phyloP scores from a whole-genome alignment of 352 stramenopile genomes.

The Saprolegnia parasitica region DNA sequence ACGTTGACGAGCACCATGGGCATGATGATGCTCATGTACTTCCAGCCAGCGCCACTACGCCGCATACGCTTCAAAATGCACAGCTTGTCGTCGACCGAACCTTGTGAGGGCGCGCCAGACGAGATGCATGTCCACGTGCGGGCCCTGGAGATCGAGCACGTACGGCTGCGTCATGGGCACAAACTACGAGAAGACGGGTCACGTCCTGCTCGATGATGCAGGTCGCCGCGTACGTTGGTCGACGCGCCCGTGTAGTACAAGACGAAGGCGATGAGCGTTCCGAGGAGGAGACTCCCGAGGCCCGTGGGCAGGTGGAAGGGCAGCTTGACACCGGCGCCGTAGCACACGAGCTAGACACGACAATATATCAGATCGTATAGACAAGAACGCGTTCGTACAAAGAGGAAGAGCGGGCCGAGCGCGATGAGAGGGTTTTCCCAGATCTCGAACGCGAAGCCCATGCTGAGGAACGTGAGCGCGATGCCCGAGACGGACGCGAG shows the following conservation, averaged over 20 bases:
- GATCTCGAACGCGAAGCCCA: constrained; percentile 45
- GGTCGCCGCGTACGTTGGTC: constrained; percentile 28
- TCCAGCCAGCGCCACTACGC: constrained; percentile 35
- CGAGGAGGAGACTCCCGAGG: constrained; percentile 36
- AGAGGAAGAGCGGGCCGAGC: constrained; percentile 37
- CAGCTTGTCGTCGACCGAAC: constrained; percentile 13
- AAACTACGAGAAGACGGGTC: constrained; percentile 25
- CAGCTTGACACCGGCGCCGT: constrained; percentile 40
- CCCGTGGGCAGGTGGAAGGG: constrained; percentile 40
- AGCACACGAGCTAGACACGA: constrained; percentile 41
- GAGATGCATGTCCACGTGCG: constrained; percentile 30
- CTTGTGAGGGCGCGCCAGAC: constrained; percentile 34
- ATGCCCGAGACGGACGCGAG: constrained; percentile 41
- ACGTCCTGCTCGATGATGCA: neutral
- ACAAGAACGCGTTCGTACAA: constrained; percentile 27
- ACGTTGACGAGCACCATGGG: constrained; percentile 48
- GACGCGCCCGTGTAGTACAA: constrained; percentile 34
- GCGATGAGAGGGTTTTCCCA: constrained; percentile 41
- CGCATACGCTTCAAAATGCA: neutral
- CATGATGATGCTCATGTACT: constrained; percentile 42
- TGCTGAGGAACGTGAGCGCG: constrained; percentile 39
- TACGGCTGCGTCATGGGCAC: constrained; percentile 35
- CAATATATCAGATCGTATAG: neutral
- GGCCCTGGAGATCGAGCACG: constrained; percentile 31
- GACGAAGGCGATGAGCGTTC: constrained; percentile 32